phyloP scores from a whole-genome alignment of 345 rosid species.

The Noccaea caerulescens region DNA sequence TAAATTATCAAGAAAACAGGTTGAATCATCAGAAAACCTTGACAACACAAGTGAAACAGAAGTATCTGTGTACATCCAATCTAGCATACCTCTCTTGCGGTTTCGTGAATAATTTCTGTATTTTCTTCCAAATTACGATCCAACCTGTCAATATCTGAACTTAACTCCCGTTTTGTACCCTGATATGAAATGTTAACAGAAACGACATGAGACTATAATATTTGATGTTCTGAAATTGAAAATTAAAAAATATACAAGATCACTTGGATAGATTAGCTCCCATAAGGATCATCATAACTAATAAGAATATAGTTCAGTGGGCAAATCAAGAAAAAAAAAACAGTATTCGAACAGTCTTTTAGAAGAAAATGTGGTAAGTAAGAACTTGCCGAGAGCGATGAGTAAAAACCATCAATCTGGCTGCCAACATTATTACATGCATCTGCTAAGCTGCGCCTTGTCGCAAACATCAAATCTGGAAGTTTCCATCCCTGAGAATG shows the following conservation, averaged over 20 bases:
- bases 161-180: constrained; percentile 68
- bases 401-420: constrained; percentile 75
- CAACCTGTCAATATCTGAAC: constrained; percentile 59
- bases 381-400: constrained; percentile 66
- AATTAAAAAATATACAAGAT: constrained; percentile 1
- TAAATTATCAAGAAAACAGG: constrained; percentile 25
- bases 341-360: neutral
- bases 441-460: constrained; percentile 83
- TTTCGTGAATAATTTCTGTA: constrained; percentile 56
- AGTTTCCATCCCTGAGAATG: constrained; percentile 84
- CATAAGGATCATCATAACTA: constrained; percentile 16
- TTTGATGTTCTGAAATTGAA: constrained; percentile 14
- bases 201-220: constrained; percentile 9
- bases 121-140: constrained; percentile 60
- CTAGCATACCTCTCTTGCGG: constrained; percentile 65
- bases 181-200: constrained; percentile 37
- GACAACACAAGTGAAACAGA: constrained; percentile 3
- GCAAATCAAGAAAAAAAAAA: neutral
- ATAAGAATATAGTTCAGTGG: constrained; percentile 15
- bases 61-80: constrained; percentile 13
- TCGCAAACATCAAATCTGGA: constrained; percentile 95
- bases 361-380: constrained; percentile 10
- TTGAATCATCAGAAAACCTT: constrained; percentile 18
- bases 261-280: neutral
- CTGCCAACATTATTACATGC: constrained; percentile 75